Base-by-base conservation (phyloP, 2,329 filamentous ascomycete genomes). In the Trichoderma sp. region DNA sequence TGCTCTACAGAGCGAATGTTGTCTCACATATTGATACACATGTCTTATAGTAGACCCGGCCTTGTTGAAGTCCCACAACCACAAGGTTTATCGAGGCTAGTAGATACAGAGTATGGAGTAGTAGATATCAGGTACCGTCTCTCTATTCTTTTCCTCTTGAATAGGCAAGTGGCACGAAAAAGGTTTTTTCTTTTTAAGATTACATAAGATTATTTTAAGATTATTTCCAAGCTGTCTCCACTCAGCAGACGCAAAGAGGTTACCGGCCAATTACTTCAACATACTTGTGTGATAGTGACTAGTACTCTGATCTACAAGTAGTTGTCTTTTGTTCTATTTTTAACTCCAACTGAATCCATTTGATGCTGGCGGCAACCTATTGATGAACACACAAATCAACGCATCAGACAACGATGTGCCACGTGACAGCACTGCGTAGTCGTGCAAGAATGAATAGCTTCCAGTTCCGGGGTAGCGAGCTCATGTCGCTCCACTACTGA, bases 121-220 rank as follows among this genome's bases (percentile, higher is more conserved):
- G 16, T 18, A 39, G 14, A 18, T 18, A 39, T 39, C 37, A 39
- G 5, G 14, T 39, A 18, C 18, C 37, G 16, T 18, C 1, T 39
- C 5, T 16, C 37, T 18, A 6, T 39, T 18, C 16, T 8, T 21
- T 7, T 21, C 7, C 18, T 46, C 43, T 18, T 46, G 43, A 21
- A 46, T 21, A 21, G 8, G 43, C 18, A 52, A 52, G 18, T 51
- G 11, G 5, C 21, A 26, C 34, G 30, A 26, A 32, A n/a, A 52
- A 18, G 6, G 8, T 21, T 21, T 21, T 49, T 39, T 43, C 39
- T 54, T 63, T 63, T 61, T 61, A 61, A 61, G 43, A 61, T 61
- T 61, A 51, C 30, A 24, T 7, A 14, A 61, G 46, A 51, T 34
- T 26, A 5, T 61, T 43, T 49, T 52, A 64, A 54, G 49, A 54